phyloP scores from a whole-genome alignment of 2,329 filamentous ascomycete genomes.

The Rhynchosporium agropyri region DNA sequence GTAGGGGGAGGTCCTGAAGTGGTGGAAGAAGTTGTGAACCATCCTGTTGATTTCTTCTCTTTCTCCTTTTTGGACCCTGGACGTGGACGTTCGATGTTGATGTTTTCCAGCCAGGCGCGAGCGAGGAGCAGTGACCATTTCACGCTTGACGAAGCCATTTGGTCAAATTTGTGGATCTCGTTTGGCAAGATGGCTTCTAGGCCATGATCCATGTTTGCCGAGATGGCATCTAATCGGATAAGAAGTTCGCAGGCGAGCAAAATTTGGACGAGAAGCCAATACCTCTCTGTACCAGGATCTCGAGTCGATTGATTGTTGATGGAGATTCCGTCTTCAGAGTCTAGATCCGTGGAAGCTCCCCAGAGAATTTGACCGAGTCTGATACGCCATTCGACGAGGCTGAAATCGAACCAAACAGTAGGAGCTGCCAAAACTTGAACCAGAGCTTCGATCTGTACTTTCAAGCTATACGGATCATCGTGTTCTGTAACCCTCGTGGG shows the following conservation, averaged over 20 bases:
- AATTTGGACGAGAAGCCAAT: slow-evolving; percentile 69
- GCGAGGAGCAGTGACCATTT: slow-evolving; percentile 69
- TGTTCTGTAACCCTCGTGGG: slow-evolving; percentile 58
- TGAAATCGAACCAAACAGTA: slow-evolving; percentile 75
- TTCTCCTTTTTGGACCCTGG: slow-evolving; percentile 15
- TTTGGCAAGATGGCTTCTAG: slow-evolving; percentile 55
- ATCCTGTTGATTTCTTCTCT: slow-evolving; percentile 45
- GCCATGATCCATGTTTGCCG: slow-evolving; percentile 60
- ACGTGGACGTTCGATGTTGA: slow-evolving; percentile 56
- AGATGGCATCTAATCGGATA: slow-evolving; percentile 64
- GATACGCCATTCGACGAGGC: slow-evolving; percentile 74
- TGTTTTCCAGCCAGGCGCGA: slow-evolving; percentile 69
- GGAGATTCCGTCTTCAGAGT: slow-evolving; percentile 56
- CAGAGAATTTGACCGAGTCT: slow-evolving; percentile 72
- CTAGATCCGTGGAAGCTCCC: slow-evolving; percentile 54
- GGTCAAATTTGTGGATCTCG: slow-evolving; percentile 63
- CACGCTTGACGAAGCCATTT: slow-evolving; percentile 61
- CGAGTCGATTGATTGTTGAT: slow-evolving; percentile 52
- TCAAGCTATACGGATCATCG: slow-evolving; percentile 62
- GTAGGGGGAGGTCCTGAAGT: slow-evolving; percentile 47
- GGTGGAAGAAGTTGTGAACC: slow-evolving; percentile 57
- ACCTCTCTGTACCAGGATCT: slow-evolving; percentile 63
- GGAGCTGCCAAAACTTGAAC: slow-evolving; percentile 65
- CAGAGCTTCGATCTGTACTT: slow-evolving; percentile 70
- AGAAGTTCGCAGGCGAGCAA: slow-evolving; percentile 67